Evolutionary conservation across 169 alveolate genomes (phyloP).

Genomic region (Toxoplasma gondii): DNA sequence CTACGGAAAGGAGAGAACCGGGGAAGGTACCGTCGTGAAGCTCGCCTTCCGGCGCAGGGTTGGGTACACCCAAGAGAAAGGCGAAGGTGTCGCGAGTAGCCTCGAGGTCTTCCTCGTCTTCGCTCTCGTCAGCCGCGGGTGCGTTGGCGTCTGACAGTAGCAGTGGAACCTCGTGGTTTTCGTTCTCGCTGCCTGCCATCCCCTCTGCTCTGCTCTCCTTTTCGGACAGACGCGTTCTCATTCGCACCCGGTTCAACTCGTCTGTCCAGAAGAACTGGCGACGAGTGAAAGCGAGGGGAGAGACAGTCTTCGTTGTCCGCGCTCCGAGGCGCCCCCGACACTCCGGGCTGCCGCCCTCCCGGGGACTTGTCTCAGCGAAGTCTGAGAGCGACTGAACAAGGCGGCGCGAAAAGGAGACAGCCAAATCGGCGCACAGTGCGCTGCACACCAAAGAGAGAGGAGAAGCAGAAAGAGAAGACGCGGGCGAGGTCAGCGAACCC

Average conservation of each 20-base stretch:
- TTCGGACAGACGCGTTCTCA: neutral
- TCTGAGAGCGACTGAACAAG: neutral
- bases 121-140: neutral
- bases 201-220: neutral
- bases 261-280: constrained; percentile 9
- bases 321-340: no score
- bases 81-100: neutral
- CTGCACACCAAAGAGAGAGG: neutral
- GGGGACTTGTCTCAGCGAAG: neutral
- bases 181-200: neutral
- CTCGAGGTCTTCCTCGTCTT: neutral
- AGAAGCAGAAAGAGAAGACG: neutral
- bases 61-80: constrained; percentile 11
- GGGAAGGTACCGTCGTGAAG: neutral
- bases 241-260: neutral
- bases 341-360: neutral
- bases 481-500: neutral
- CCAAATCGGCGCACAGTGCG: neutral
- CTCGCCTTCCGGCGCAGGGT: neutral
- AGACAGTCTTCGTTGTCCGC: neutral
- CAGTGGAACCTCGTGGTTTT: neutral
- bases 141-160: neutral
- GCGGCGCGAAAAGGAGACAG: neutral
- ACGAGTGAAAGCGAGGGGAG: neutral
- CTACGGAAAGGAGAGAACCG: neutral